phyloP scores from a whole-genome alignment of 805 yeast genomes.

The Candida palmyrensis region DNA sequence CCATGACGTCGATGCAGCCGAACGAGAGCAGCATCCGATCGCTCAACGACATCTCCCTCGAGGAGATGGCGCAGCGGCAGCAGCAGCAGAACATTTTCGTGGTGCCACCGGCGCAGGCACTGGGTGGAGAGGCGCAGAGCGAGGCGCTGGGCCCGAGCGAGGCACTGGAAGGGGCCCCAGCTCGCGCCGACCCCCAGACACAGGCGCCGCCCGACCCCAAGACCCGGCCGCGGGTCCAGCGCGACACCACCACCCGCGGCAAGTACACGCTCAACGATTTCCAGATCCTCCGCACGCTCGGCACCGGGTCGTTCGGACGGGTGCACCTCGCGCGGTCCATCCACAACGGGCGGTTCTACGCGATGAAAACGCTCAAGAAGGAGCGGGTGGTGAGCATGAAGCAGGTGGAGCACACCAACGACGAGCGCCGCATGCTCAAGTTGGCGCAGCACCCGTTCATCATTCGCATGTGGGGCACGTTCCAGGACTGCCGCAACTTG shows the following conservation, averaged over 20 bases:
- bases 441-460: conserved; percentile 57
- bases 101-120: conserved; percentile 12
- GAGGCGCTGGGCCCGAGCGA: neutral
- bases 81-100: conserved; percentile 24
- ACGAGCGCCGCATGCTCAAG: conserved; percentile 54
- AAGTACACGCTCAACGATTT: conserved; percentile 54
- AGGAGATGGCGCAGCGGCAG: conserved; percentile 22
- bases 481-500: conserved; percentile 50
- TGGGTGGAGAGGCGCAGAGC: conserved; percentile 8
- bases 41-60: conserved; percentile 22
- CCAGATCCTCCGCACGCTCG: conserved; percentile 51
- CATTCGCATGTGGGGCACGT: conserved; percentile 66
- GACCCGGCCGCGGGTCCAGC: neutral
- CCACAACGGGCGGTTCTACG: conserved; percentile 56
- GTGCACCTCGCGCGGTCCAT: conserved; percentile 55
- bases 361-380: conserved; percentile 55
- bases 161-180: neutral
- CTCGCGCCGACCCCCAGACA: neutral
- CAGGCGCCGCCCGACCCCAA: neutral
- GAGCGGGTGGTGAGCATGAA: conserved; percentile 56
- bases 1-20: conserved; percentile 23
- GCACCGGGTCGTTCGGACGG: conserved; percentile 59
- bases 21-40: conserved; percentile 17
- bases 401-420: conserved; percentile 61
- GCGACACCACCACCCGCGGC: conserved; percentile 46